A percentile compares a stretch with the other conserved stretches of the same genome.
Conservation (phyloP, 2,329 filamentous ascomycete species). For the Penicillium olsonii region DNA sequence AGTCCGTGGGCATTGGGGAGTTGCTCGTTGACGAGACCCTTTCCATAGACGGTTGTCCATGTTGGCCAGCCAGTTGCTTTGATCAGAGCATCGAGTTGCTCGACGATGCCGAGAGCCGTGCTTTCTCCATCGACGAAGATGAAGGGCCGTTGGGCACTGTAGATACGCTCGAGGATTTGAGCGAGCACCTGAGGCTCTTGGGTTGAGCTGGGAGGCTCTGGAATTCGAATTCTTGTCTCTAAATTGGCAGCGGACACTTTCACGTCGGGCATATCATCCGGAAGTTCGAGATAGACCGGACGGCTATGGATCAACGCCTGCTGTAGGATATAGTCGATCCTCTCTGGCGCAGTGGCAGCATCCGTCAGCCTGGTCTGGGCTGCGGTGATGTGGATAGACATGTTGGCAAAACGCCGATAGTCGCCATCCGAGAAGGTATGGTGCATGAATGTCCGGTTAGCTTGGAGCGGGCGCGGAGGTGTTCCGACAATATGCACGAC, state of each 20-base stretch:
- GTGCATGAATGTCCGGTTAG: conserved; percentile 53
- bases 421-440: conserved; percentile 69
- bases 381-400: conserved; percentile 53
- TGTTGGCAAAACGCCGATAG: conserved; percentile 53
- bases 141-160: conserved; percentile 49
- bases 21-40: conserved; percentile 54
- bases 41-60: conserved; percentile 51
- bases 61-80: conserved; percentile 50
- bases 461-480: conserved; percentile 48
- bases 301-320: conserved; percentile 56
- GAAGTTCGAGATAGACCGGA: conserved; percentile 59
- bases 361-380: conserved; percentile 53
- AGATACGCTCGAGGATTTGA: conserved; percentile 45
- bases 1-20: conserved; percentile 52
- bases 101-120: conserved; percentile 44
- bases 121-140: conserved; percentile 57
- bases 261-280: conserved; percentile 53
- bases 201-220: conserved; percentile 10
- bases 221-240: conserved; percentile 18
- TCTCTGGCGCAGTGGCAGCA: conserved; percentile 46
- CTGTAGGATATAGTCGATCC: conserved; percentile 55
- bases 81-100: conserved; percentile 47
- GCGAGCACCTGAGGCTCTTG: conserved; percentile 27
- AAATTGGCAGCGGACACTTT: conserved; percentile 24
- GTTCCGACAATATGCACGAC: conserved; percentile 63